A percentile compares a stretch with the other conserved stretches of the same genome.
These are phyloP conservation scores for Tinospora cordifolia DNA, from an alignment of 164 flowering plant genomes.

Conservation along the genomic window DNA sequence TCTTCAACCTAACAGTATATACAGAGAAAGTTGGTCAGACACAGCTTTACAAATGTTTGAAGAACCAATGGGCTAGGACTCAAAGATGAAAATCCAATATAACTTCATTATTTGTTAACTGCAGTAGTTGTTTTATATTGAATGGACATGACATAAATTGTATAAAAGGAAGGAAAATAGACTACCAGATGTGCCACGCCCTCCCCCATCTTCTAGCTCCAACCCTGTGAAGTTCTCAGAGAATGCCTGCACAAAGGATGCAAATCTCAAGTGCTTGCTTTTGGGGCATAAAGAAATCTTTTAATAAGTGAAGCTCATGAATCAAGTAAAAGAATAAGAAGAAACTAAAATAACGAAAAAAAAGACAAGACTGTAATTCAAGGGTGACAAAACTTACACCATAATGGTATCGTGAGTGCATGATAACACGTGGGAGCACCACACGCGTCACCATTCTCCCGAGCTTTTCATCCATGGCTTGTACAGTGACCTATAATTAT, in stretches of 20 bases:
- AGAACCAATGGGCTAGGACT: not conserved
- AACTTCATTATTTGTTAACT: too few relatives aligned
- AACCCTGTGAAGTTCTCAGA: conserved; percentile 89
- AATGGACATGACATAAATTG: not conserved
- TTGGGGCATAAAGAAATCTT: not conserved
- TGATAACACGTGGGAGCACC: conserved; percentile 92
- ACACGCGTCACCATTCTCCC: conserved; percentile 93
- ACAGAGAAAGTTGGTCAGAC: not conserved
- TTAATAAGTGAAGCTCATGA: not conserved
- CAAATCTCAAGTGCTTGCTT: conserved; percentile 10
- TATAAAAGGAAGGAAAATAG: not conserved
- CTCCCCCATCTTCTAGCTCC: conserved; percentile 98
- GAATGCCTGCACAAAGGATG: conserved; percentile 54
- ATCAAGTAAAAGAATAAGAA: not conserved
- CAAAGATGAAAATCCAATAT: not conserved
- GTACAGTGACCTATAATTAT: conserved; percentile 63
- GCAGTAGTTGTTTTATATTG: not conserved
- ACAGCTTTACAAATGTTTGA: not conserved
- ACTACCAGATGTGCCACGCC: conserved; percentile 95
- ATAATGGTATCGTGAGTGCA: conserved; percentile 91
- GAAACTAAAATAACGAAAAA: not conserved
- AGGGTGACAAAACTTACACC: conserved; percentile 40
- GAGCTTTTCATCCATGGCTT: conserved; percentile 82
- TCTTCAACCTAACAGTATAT: too few relatives aligned
- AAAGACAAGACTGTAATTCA: not conserved